phyloP scores from a whole-genome alignment of 176 grass and related monocot genomes.

The Juncus inflexus region DNA sequence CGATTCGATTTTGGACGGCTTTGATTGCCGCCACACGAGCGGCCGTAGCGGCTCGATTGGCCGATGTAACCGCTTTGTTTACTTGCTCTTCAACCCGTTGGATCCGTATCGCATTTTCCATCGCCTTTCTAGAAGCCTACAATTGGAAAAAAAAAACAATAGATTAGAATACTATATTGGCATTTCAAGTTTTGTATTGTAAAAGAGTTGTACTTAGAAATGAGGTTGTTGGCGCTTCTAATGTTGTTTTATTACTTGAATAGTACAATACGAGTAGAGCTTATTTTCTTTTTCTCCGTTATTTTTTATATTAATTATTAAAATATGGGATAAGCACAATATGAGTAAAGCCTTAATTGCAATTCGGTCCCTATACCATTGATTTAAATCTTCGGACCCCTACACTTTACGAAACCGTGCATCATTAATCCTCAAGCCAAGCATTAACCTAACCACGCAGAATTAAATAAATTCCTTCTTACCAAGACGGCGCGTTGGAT shows the following conservation, averaged over 20 bases:
- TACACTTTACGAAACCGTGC: background rate
- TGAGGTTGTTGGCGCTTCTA: background rate
- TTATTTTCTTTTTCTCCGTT: background rate
- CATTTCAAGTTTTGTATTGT: background rate
- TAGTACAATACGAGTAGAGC: no score
- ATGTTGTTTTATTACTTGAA: no score
- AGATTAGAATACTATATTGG: background rate
- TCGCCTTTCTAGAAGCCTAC: conserved; percentile 53
- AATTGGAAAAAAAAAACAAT: conserved; percentile 11
- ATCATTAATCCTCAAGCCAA: background rate
- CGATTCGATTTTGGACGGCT: conserved; percentile 69
- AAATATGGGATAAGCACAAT: no score
- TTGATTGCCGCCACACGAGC: conserved; percentile 68
- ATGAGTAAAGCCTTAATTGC: no score
- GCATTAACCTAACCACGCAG: conserved; percentile 1
- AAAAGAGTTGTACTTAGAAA: background rate
- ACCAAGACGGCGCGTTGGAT: conserved; percentile 57
- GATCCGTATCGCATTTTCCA: conserved; percentile 35
- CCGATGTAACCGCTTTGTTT: conserved; percentile 45
- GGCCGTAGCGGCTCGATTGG: conserved; percentile 62
- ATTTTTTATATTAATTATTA: no score
- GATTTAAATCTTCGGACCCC: no score
- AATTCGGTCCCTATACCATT: no score
- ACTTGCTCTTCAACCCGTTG: conserved; percentile 55
- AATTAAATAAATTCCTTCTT: background rate